These are phyloP conservation scores for Fraxinus excelsior DNA, from an alignment of 257 asterid genomes.

Conservation along the genomic window DNA sequence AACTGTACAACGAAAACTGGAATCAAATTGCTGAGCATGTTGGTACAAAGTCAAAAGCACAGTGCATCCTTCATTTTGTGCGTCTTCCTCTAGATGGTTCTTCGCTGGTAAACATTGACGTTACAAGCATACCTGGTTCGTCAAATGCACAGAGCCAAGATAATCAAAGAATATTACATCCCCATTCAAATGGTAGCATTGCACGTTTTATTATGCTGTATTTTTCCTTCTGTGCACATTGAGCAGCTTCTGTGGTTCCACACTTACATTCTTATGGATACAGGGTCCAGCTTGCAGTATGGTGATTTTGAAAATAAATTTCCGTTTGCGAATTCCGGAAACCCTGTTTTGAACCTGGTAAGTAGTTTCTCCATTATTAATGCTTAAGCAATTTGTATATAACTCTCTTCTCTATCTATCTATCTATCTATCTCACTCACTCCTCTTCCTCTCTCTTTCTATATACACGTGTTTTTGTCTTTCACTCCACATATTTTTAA, in stretches of 20 bases:
- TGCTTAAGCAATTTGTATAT: constrained; percentile 7
- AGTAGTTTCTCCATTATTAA: constrained; percentile 26
- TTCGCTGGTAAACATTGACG: constrained; percentile 43
- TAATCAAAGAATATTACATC: constrained; percentile 39
- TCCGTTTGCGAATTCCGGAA: constrained; percentile 72
- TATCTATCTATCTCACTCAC: background rate
- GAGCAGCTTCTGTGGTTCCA: constrained; percentile 18
- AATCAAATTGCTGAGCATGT: constrained; percentile 84
- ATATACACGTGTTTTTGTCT: background rate
- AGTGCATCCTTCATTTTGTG: constrained; percentile 57
- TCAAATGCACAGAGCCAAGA: constrained; percentile 36
- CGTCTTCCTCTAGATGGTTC: constrained; percentile 52
- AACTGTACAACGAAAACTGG: constrained; percentile 62
- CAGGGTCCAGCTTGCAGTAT: constrained; percentile 55
- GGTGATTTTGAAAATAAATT: constrained; percentile 53
- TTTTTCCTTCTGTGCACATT: constrained; percentile 11
- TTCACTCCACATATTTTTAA: background rate
- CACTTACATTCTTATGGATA: constrained; percentile 22
- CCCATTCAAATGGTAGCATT: constrained; percentile 54
- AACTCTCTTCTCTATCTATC: constrained; percentile 9
- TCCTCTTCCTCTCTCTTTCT: constrained; percentile 1
- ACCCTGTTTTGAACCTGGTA: constrained; percentile 90
- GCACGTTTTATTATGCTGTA: constrained; percentile 25
- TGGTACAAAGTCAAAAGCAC: constrained; percentile 62
- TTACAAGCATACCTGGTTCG: constrained; percentile 32